phyloP scores from a whole-genome alignment of 228 moss, liverwort and hornwort genomes.

The Sphagnum fallax region DNA sequence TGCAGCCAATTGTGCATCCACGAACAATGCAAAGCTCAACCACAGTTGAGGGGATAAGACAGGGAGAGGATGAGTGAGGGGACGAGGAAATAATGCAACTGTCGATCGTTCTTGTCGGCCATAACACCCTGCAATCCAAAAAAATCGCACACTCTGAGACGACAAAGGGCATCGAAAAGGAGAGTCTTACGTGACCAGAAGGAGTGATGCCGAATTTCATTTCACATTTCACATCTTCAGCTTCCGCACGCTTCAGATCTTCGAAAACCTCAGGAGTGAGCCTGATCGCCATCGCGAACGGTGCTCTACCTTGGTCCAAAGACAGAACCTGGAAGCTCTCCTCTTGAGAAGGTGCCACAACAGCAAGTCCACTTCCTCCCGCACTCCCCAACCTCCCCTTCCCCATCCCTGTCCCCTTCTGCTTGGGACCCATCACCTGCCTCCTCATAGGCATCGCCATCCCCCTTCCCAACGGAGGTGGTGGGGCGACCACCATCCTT shows the following conservation, averaged over 20 bases:
- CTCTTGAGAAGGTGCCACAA: constrained; percentile 26
- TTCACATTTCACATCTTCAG: constrained; percentile 48
- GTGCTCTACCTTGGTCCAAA: constrained; percentile 30
- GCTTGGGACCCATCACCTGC: constrained; percentile 21
- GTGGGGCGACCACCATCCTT: constrained; percentile 46
- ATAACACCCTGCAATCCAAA: too few species aligned
- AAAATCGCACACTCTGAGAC: too few species aligned
- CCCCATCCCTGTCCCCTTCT: constrained; percentile 20
- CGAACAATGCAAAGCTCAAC: too few species aligned
- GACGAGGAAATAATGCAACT: too few species aligned
- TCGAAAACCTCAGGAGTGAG: constrained; percentile 77
- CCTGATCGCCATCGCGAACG: constrained; percentile 92
- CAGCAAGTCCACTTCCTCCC: neutral
- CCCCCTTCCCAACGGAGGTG: constrained; percentile 61
- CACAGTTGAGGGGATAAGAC: too few species aligned
- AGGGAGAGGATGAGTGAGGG: too few species aligned
- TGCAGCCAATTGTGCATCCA: too few species aligned
- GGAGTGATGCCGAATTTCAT: constrained; percentile 74
- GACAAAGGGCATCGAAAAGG: too few species aligned
- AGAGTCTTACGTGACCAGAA: constrained; percentile 55
- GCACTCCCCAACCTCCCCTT: constrained; percentile 10
- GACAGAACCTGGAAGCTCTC: constrained; percentile 81
- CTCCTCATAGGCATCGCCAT: constrained; percentile 41
- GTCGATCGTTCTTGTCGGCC: too few species aligned
- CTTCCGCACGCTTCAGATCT: constrained; percentile 70